Conservation (phyloP, 2,329 filamentous ascomycete genomes). For the Neospermospora avenae region DNA sequence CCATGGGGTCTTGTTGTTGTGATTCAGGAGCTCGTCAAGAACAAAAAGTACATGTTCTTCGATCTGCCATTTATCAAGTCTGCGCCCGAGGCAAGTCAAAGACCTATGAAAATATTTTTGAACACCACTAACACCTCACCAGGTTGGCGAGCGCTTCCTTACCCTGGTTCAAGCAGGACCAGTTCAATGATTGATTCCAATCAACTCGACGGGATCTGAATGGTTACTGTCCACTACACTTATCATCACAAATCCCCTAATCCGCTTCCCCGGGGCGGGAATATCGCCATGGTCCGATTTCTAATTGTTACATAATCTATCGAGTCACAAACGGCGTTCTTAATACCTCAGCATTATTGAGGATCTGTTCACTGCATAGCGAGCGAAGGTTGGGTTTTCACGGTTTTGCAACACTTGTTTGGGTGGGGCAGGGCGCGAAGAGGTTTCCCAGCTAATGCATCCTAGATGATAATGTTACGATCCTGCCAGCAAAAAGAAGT, state of each 20-base stretch:
- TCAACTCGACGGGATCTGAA: not conserved
- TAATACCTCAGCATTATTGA: constrained; percentile 29
- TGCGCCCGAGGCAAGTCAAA: constrained; percentile 77
- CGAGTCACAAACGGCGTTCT: constrained; percentile 34
- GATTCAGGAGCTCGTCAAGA: constrained; percentile 85
- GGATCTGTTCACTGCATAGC: constrained; percentile 37
- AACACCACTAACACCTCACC: constrained; percentile 17
- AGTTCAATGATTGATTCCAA: not conserved
- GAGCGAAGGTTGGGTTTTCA: constrained; percentile 35
- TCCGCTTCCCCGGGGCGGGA: constrained; percentile 7
- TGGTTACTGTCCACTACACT: constrained; percentile 1
- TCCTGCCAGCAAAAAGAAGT: constrained; percentile 19
- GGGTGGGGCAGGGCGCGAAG: constrained; percentile 23
- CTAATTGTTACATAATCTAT: constrained; percentile 35
- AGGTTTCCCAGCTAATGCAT: constrained; percentile 32
- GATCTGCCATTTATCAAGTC: constrained; percentile 89
- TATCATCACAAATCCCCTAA: constrained; percentile 4
- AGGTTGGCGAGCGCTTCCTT: constrained; percentile 34
- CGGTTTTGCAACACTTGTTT: constrained; percentile 31
- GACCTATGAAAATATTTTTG: not conserved
- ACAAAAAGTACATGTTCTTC: constrained; percentile 87
- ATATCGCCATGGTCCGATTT: constrained; percentile 15
- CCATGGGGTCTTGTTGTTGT: constrained; percentile 93
- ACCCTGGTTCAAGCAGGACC: constrained; percentile 23
- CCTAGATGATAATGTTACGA: constrained; percentile 35